Base-by-base conservation (phyloP, 352 stramenopile genomes). In the Pythium aristosporum region DNA sequence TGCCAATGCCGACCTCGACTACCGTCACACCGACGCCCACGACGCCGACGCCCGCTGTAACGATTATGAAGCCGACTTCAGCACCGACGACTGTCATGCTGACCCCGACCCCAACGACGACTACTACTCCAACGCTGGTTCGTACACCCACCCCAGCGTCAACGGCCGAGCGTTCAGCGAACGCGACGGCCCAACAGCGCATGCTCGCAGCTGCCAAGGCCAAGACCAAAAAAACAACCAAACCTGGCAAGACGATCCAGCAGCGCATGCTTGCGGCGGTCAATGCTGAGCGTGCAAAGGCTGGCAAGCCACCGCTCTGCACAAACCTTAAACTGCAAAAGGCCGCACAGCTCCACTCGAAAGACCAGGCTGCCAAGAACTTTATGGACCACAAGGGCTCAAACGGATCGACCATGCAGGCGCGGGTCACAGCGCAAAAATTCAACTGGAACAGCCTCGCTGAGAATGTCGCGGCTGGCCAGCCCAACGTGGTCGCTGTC, bases 391-490 rank as follows among this genome's bases (percentile, higher is more conserved):
- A 72, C 61, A 62, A 36, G 11, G 65, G 65, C 39, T 65, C 59
- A 0, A 49, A 54, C 32, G 54, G 60, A 23, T 66, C 55, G 6
- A 60, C 28, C 9, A 51, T 59, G 52, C 28, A 32, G 37, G 50
- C 52, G 34, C 73, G 73, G 36, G 34, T 77, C 20, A 60, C 39
- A 16, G 56, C 67, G 5, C 63, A 73, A 39, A 37, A 51, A 5
- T 80, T 74, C 60, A 57, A 57, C 2, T 77, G 67, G 70, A 68
- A 49, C 21, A 47, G 48, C 34, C 39, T 79, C 15, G 75, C 58
- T 0, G 79, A 88, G 65, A 88, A 88, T 67, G 70, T 87, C 3
- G 79, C 77, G 3, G 73, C 73, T 1, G 79, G 77, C 2, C 75
- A 85, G 47, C 20, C 44, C 2, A 63, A 72, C 21, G 75, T 88